Base-by-base conservation (phyloP, 2,329 filamentous ascomycete species). In the Talaromyces sp. region DNA sequence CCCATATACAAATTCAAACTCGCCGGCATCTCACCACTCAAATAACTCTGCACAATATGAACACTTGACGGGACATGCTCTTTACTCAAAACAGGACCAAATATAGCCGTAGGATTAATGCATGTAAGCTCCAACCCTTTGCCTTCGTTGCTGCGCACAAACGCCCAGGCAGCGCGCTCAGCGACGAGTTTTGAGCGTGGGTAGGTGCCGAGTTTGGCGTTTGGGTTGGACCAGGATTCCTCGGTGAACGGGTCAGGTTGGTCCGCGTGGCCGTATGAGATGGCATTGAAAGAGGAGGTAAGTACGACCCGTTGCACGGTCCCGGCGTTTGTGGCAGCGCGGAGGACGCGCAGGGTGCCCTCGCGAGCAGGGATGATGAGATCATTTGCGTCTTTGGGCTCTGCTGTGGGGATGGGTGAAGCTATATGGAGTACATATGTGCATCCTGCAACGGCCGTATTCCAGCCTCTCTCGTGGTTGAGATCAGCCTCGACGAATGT, bases 271-370 rank as follows among this genome's bases (percentile, higher is more conserved):
- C 60, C 60, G 4, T 62, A 62, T 1, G 19, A 33, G 22, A 62
- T 27, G 19, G 60, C 60, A 24, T 62, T 52, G 35, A 62, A 62
- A 3, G 60, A 62, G 16, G 59, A 62, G n/a, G 60, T 54, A 8
- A 54, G 6, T 5, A 62, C 45, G 8, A 62, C 60, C 2, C 45
- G 19, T 13, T 54, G 41, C 33, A 39, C 19, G 22, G 7, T 39
- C 14, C 11, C 45, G 16, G 22, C 11, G 9, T 7, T 24, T 5
- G n/a, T n/a, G 5, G 60, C 60, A 13, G 45, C 33, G n/a, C n/a
- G 39, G 19, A 62, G 37, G 6, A 62, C 43, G 6, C 58, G 43
- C 3, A 60, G 16, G 0, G 49, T 52, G 6, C 24, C 49, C 14
- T 52, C 49, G 3, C 47, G 27, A 11, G 27, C 49, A 11, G 57